A percentile compares a stretch with the other conserved stretches of the same genome.
These are phyloP conservation scores for Aspergillus biplanus DNA, from an alignment of 495 filamentous ascomycete species.

Conservation along the genomic window DNA sequence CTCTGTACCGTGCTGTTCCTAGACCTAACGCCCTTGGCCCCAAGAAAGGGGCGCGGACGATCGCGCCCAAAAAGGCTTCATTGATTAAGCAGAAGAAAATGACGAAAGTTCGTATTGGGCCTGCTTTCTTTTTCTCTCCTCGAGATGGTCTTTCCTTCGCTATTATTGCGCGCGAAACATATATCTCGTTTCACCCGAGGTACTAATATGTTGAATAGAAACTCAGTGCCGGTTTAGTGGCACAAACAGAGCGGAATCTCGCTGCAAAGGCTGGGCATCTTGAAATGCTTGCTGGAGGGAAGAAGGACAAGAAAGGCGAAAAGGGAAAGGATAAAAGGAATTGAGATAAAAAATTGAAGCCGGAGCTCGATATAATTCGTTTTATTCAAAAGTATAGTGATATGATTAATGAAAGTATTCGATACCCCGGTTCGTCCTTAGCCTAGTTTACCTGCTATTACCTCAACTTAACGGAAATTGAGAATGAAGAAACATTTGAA, in stretches of 20 bases:
- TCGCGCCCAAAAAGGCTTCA: slow-evolving; percentile 69
- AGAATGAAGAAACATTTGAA: background rate
- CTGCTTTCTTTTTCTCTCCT: slow-evolving; percentile 4
- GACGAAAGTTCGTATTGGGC: slow-evolving; percentile 55
- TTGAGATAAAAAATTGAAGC: slow-evolving; percentile 9
- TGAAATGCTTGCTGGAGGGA: slow-evolving; percentile 68
- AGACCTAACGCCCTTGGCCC: slow-evolving; percentile 32
- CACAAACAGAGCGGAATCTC: slow-evolving; percentile 67
- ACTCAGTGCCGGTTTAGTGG: slow-evolving; percentile 63
- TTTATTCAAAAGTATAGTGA: slow-evolving; percentile 5
- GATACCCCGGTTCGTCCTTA: slow-evolving; percentile 19
- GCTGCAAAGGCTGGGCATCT: slow-evolving; percentile 74
- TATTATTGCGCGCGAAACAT: background rate
- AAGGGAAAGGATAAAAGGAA: slow-evolving; percentile 14
- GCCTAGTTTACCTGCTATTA: background rate
- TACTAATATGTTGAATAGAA: slow-evolving; percentile 46
- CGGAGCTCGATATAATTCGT: slow-evolving; percentile 8
- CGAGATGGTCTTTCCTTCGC: background rate
- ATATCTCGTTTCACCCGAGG: background rate
- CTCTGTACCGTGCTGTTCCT: no score
- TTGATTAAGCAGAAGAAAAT: slow-evolving; percentile 63
- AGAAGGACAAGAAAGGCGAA: slow-evolving; percentile 54
- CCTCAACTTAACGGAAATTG: no score
- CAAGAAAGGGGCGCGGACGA: slow-evolving; percentile 62
- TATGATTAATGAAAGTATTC: slow-evolving; percentile 28